These are phyloP conservation scores for Colletotrichum gloeosporioides DNA, from an alignment of 2,329 filamentous ascomycete genomes.

Conservation along the genomic window DNA sequence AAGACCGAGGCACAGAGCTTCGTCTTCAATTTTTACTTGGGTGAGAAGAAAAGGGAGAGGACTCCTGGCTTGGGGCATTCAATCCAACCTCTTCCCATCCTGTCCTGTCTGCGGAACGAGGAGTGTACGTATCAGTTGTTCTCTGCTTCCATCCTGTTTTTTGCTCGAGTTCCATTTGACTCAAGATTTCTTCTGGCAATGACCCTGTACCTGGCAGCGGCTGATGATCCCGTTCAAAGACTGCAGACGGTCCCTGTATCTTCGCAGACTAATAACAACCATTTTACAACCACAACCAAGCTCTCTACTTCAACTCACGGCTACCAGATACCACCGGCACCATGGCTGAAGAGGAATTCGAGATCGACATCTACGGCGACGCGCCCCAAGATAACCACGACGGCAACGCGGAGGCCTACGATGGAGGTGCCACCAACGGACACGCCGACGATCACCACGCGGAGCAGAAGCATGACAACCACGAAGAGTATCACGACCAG, in stretches of 20 bases:
- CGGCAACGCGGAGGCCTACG: conserved; percentile 44
- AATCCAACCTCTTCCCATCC: conserved; percentile 23
- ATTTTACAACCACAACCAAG: conserved; percentile 17
- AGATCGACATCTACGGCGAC: conserved; percentile 76
- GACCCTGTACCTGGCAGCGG: conserved; percentile 18
- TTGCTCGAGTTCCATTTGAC: background rate
- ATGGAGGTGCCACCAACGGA: conserved; percentile 28
- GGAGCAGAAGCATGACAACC: conserved; percentile 42
- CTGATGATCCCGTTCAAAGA: conserved; percentile 27
- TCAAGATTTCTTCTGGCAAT: conserved; percentile 11
- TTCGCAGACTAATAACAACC: conserved; percentile 29
- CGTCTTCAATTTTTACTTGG: conserved; percentile 54
- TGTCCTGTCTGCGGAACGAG: conserved; percentile 28
- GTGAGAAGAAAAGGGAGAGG: conserved; percentile 16
- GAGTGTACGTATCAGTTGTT: conserved; percentile 63
- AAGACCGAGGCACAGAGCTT: conserved; percentile 67
- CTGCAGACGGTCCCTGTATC: conserved; percentile 46
- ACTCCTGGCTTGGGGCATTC: conserved; percentile 14
- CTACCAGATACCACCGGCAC: conserved; percentile 28
- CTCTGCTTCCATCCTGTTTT: conserved; percentile 35
- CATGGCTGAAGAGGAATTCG: conserved; percentile 76
- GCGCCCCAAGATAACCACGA: conserved; percentile 47
- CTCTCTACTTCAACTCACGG: conserved; percentile 12
- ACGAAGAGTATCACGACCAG: conserved; percentile 23
- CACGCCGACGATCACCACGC: conserved; percentile 42